phyloP scores from a whole-genome alignment of 768 basidiomycete species.

The Cantharellus anzutake region DNA sequence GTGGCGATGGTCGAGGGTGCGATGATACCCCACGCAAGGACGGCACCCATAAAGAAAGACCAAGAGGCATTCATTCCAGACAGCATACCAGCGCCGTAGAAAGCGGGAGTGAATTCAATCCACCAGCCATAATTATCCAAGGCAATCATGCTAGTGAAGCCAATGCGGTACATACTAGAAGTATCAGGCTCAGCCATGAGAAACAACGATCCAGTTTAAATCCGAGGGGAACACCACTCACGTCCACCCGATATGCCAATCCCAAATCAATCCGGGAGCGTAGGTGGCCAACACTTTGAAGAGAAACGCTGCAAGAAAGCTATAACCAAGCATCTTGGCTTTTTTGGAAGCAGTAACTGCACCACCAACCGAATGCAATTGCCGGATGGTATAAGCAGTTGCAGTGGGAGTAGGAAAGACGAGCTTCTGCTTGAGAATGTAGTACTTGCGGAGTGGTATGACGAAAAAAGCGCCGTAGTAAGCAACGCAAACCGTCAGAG shows the following conservation, averaged over 20 bases:
- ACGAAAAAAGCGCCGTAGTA: slow-evolving; percentile 29
- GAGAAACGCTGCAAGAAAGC: slow-evolving; percentile 29
- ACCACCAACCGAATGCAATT: slow-evolving; percentile 33
- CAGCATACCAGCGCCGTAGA: slow-evolving; percentile 14
- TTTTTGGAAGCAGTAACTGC: slow-evolving; percentile 36
- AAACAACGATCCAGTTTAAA: neutral
- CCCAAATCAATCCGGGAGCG: slow-evolving; percentile 36
- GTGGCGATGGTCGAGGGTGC: slow-evolving; percentile 33
- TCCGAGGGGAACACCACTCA: neutral
- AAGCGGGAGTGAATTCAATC: slow-evolving; percentile 22
- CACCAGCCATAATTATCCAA: slow-evolving; percentile 41
- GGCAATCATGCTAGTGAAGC: slow-evolving; percentile 39
- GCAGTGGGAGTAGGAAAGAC: slow-evolving; percentile 49
- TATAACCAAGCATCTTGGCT: slow-evolving; percentile 28
- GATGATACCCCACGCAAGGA: slow-evolving; percentile 44
- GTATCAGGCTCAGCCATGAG: neutral
- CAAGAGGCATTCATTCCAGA: slow-evolving; percentile 10
- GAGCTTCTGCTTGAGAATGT: slow-evolving; percentile 41
- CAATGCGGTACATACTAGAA: slow-evolving; percentile 26
- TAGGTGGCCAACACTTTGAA: slow-evolving; percentile 38
- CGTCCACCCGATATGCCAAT: slow-evolving; percentile 48
- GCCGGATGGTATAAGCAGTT: slow-evolving; percentile 44
- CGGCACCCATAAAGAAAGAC: slow-evolving; percentile 27
- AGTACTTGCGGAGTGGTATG: slow-evolving; percentile 40
- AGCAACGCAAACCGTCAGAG: slow-evolving; percentile 24